Conservation (phyloP, 1,284 basidiomycete species). For the Calocybe gambosa region DNA sequence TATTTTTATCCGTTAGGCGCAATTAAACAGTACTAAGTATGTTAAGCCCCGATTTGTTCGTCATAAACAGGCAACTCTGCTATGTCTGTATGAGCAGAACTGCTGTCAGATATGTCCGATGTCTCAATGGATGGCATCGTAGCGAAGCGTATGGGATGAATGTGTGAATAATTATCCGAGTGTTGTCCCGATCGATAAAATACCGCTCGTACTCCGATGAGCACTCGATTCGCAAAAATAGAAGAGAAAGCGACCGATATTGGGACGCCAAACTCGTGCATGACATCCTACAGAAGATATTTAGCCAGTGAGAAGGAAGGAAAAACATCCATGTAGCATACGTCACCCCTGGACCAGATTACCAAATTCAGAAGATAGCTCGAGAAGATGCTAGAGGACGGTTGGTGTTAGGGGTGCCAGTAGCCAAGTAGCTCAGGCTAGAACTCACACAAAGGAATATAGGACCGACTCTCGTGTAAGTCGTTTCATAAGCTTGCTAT, state of each 20-base stretch:
- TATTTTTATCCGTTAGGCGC: too few species aligned
- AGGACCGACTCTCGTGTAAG: not conserved
- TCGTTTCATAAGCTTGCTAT: not conserved
- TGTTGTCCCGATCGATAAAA: not conserved
- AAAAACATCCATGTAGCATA: not conserved
- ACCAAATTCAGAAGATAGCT: not conserved
- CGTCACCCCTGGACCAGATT: not conserved
- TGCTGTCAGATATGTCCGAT: too few species aligned
- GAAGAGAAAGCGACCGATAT: not conserved
- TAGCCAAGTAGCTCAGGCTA: too few species aligned
- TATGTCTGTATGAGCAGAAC: not conserved
- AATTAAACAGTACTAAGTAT: too few species aligned
- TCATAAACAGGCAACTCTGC: not conserved
- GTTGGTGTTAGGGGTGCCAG: too few species aligned
- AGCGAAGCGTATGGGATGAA: not conserved
- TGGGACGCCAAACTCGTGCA: not conserved
- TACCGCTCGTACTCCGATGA: not conserved
- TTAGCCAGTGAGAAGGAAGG: not conserved
- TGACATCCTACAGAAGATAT: not conserved
- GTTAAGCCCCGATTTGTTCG: not conserved
- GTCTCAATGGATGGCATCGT: not conserved
- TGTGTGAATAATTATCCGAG: not conserved
- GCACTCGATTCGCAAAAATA: not conserved
- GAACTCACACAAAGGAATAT: not conserved
- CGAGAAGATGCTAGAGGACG: not conserved